A percentile compares a stretch with the other conserved stretches of the same genome.
Conservation (phyloP, 345 rosid species). For the Eutrema yunnanense region DNA sequence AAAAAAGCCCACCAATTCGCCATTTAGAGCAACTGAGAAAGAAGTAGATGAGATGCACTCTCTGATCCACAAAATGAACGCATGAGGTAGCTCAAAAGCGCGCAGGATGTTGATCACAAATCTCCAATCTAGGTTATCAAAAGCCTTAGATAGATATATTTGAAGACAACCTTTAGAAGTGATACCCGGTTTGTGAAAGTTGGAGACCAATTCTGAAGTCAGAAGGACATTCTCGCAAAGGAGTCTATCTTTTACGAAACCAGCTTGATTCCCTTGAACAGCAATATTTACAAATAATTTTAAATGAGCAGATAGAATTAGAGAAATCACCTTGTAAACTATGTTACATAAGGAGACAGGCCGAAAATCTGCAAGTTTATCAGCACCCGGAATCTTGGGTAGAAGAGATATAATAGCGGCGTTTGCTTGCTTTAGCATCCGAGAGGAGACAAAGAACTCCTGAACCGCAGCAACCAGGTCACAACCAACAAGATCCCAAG, state of each 20-base stretch:
- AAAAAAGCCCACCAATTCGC: neutral
- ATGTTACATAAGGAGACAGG: neutral
- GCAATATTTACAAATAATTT: neutral
- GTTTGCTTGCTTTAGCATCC: neutral
- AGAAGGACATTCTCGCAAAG: neutral
- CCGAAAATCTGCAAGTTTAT: neutral
- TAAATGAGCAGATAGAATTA: neutral
- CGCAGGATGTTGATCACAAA: neutral
- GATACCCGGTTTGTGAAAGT: neutral
- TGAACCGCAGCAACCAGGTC: neutral
- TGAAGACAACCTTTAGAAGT: neutral
- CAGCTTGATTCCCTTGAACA: neutral
- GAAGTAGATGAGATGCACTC: neutral
- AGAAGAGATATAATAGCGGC: neutral
- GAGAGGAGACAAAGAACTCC: neutral
- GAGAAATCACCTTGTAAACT: neutral
- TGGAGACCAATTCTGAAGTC: neutral
- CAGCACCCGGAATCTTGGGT: neutral
- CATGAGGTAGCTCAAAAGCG: neutral
- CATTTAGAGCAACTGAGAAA: neutral
- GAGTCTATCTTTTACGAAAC: neutral
- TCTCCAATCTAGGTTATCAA: neutral
- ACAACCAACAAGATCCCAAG: neutral
- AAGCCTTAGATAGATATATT: neutral
- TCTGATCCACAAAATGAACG: neutral